Evolutionary conservation across 306 rosid genomes (phyloP).

Genomic region (Vigna mungo): DNA sequence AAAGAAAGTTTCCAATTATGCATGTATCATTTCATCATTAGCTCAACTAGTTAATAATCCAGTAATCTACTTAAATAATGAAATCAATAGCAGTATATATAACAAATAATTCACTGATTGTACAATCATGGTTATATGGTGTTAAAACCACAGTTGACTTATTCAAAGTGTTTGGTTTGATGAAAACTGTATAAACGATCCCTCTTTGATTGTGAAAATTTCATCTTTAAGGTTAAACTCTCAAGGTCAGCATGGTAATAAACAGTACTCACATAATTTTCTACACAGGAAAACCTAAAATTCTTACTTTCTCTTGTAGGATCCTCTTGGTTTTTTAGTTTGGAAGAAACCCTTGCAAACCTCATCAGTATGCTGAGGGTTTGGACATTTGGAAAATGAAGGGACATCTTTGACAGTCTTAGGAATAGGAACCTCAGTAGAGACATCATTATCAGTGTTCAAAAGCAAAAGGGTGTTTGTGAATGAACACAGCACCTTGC

Average conservation of each 20-base stretch:
- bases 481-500: slow-evolving; percentile 37
- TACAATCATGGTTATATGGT: not conserved
- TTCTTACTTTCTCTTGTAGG: slow-evolving; percentile 45
- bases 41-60: not conserved
- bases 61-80: not conserved
- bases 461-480: slow-evolving; percentile 43
- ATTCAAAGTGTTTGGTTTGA: too few species aligned
- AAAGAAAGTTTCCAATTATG: not conserved
- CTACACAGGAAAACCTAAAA: not conserved
- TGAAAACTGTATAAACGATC: not conserved
- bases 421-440: not conserved
- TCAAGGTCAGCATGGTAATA: not conserved
- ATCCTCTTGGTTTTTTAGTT: slow-evolving; percentile 17
- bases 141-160: too few species aligned
- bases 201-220: not conserved
- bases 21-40: not conserved
- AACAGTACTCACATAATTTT: not conserved
- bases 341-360: not conserved
- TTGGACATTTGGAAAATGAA: not conserved
- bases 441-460: slow-evolving; percentile 20
- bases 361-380: not conserved
- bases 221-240: not conserved
- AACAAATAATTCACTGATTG: not conserved
- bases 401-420: slow-evolving; percentile 18
- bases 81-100: not conserved